phyloP scores from a whole-genome alignment of 148 eudicot genomes.

The Rhododendron ferrugineum region DNA sequence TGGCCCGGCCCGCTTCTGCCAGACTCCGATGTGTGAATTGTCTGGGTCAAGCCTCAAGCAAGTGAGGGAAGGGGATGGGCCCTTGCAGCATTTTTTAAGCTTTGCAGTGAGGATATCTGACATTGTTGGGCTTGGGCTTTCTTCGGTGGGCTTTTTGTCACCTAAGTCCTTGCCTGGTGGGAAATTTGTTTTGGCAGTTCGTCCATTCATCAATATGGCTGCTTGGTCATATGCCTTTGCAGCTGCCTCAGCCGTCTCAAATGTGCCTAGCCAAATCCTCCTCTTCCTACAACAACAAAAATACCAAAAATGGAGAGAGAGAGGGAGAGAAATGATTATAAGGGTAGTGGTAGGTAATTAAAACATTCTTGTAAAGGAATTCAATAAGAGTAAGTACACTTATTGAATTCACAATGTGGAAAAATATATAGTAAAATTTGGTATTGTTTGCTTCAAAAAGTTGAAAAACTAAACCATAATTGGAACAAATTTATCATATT shows the following conservation, averaged over 20 bases:
- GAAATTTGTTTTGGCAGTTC: slow-evolving; percentile 81
- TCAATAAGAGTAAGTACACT: too few species aligned
- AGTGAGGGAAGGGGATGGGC: slow-evolving; percentile 71
- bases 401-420: too few species aligned
- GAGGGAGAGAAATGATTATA: background rate
- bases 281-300: slow-evolving; percentile 44
- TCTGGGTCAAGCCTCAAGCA: slow-evolving; percentile 80
- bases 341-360: too few species aligned
- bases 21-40: slow-evolving; percentile 78
- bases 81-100: slow-evolving; percentile 60
- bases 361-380: too few species aligned
- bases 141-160: background rate
- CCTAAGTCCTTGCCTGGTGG: slow-evolving; percentile 24
- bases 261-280: slow-evolving; percentile 86
- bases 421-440: too few species aligned
- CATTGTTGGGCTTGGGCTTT: slow-evolving; percentile 17
- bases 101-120: slow-evolving; percentile 55
- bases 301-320: background rate
- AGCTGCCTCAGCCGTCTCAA: slow-evolving; percentile 92
- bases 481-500: too few species aligned
- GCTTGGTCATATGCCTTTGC: slow-evolving; percentile 92
- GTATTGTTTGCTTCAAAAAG: too few species aligned
- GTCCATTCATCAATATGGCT: slow-evolving; percentile 79
- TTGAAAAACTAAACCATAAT: too few species aligned
- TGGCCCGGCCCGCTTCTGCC: slow-evolving; percentile 76